These are phyloP conservation scores for Apiotrichum brassicae DNA, from an alignment of 1,284 basidiomycete species.

Conservation along the genomic window DNA sequence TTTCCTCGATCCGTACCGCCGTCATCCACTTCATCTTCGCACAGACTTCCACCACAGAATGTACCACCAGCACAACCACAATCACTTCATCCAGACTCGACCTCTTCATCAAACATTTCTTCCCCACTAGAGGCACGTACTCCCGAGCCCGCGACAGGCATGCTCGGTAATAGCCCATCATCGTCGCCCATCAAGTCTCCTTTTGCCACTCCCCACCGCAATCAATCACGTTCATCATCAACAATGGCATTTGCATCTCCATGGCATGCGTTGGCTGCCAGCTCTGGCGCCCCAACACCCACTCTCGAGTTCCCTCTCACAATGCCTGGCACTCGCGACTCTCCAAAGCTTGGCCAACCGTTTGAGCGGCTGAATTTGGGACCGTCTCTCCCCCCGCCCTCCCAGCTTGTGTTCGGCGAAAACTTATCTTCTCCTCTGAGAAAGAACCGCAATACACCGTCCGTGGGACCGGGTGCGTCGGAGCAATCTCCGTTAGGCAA, in stretches of 20 bases:
- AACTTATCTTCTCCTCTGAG: too few relatives aligned
- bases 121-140: conserved; percentile 3
- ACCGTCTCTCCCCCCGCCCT: not conserved
- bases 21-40: not conserved
- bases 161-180: not conserved
- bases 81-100: not conserved
- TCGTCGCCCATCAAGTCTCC: conserved; percentile 4
- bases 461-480: too few relatives aligned
- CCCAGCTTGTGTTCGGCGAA: not conserved
- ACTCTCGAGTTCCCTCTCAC: conserved; percentile 31
- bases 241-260: conserved; percentile 24
- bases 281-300: conserved; percentile 46
- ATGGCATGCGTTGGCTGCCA: conserved; percentile 42
- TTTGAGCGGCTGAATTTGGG: conserved; percentile 45
- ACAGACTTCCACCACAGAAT: not conserved
- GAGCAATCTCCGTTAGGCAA: too few relatives aligned
- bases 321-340: conserved; percentile 18
- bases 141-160: not conserved
- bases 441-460: too few relatives aligned
- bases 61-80: too few relatives aligned
- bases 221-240: not conserved
- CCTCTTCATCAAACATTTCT: conserved; percentile 14
- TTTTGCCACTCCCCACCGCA: conserved; percentile 1
- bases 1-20: too few relatives aligned
- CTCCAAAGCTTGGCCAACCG: conserved; percentile 43